phyloP scores from a whole-genome alignment of 306 rosid genomes.

The Acmispon strigosus region DNA sequence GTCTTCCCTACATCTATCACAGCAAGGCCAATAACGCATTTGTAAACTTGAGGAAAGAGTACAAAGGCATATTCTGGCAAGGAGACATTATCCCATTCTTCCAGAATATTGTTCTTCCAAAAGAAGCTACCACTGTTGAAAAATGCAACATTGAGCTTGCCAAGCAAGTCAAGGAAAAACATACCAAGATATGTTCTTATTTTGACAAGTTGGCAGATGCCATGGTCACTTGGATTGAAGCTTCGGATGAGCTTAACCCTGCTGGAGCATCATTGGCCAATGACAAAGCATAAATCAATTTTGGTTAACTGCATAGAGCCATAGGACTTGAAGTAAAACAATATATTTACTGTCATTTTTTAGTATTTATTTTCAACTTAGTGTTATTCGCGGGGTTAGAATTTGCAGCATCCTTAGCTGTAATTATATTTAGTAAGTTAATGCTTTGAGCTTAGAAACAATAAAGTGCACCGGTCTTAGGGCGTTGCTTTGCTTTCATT shows the following conservation, averaged over 20 bases:
- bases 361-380: constrained; percentile 10
- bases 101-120: constrained; percentile 36
- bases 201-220: constrained; percentile 63
- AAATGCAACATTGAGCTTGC: constrained; percentile 79
- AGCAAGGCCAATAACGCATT: constrained; percentile 42
- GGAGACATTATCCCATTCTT: constrained; percentile 43
- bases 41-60: constrained; percentile 36
- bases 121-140: constrained; percentile 80
- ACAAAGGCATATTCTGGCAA: constrained; percentile 47
- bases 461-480: constrained; percentile 21
- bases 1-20: constrained; percentile 67
- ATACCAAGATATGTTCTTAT: constrained; percentile 68
- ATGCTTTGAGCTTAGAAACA: constrained; percentile 27
- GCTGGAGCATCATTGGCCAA: constrained; percentile 18
- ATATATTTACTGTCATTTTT: constrained; percentile 12
- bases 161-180: constrained; percentile 84
- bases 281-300: constrained; percentile 26
- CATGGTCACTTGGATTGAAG: constrained; percentile 73
- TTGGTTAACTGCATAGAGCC: constrained; percentile 13
- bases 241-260: constrained; percentile 80
- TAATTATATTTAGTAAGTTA: constrained; percentile 10
- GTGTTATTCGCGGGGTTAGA: constrained; percentile 1
- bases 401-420: constrained; percentile 37
- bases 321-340: neutral
- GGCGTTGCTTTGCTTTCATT: constrained; percentile 9